Percentiles rank a stretch among this genome's conserved stretches.
Conservation (phyloP, 2,329 filamentous ascomycete genomes). For the Neofusicoccum laricinum region DNA sequence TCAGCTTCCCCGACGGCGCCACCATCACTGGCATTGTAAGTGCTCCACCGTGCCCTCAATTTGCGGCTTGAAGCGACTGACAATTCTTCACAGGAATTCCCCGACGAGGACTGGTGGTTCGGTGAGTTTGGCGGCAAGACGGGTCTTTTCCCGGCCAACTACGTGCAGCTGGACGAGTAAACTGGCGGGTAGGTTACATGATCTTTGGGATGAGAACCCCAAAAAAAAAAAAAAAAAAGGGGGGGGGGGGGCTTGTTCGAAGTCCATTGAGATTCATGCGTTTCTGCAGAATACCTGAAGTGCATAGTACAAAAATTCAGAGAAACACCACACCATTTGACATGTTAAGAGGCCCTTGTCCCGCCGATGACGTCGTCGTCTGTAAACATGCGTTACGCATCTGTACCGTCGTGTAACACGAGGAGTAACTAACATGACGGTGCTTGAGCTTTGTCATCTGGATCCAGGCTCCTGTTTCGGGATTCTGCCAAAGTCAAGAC, state of each 20-base stretch:
- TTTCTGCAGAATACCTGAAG: slow-evolving; percentile 1
- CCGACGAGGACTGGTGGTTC: slow-evolving; percentile 98
- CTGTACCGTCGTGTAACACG: not conserved
- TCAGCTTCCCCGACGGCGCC: slow-evolving; percentile 85
- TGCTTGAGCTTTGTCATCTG: not conserved
- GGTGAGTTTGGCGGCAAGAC: slow-evolving; percentile 76
- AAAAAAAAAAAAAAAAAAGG: too few relatives aligned
- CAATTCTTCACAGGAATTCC: slow-evolving; percentile 67
- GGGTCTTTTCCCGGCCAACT: slow-evolving; percentile 71
- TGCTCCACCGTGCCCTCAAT: slow-evolving; percentile 20
- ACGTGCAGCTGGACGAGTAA: slow-evolving; percentile 48
- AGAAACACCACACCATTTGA: not conserved
- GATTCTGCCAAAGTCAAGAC: not conserved
- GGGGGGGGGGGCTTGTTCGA: not conserved
- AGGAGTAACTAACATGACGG: not conserved
- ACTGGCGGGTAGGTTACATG: not conserved
- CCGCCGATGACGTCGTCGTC: not conserved
- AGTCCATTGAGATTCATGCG: not conserved
- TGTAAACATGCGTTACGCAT: not conserved
- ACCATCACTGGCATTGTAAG: slow-evolving; percentile 75
- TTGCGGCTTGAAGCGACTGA: not conserved
- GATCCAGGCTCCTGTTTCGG: not conserved
- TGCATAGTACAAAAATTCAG: slow-evolving; percentile 2
- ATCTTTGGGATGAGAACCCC: not conserved
- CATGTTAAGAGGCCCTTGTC: not conserved